These are phyloP conservation scores for Cladophialophora bantiana DNA, from an alignment of 2,329 filamentous ascomycete genomes.

Conservation along the genomic window DNA sequence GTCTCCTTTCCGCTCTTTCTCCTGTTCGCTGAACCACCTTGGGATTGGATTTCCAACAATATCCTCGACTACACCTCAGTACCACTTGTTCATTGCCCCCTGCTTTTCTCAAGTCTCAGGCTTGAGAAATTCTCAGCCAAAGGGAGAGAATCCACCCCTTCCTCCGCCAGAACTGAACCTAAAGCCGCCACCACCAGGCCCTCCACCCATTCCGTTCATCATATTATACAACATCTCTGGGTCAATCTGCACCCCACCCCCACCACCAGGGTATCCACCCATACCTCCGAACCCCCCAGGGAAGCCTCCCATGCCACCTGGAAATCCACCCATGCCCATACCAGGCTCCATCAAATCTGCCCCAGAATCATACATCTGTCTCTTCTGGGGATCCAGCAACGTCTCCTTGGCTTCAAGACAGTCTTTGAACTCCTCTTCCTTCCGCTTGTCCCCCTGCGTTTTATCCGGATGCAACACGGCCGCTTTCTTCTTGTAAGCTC, in stretches of 20 bases:
- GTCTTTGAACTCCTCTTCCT: conserved; percentile 95
- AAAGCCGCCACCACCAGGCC: conserved; percentile 32
- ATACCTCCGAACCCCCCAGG: conserved; percentile 47
- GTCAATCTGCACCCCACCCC: conserved; percentile 48
- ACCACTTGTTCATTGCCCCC: neutral
- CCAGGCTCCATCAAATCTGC: conserved; percentile 87
- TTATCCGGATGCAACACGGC: conserved; percentile 97
- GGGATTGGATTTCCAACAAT: neutral
- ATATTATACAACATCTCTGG: conserved; percentile 49
- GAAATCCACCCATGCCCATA: conserved; percentile 63
- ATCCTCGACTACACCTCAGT: neutral
- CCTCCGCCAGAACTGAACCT: conserved; percentile 37
- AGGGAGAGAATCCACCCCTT: conserved; percentile 38
- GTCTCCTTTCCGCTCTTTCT: neutral
- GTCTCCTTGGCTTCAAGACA: conserved; percentile 97
- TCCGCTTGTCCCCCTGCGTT: conserved; percentile 84
- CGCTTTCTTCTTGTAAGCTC: conserved; percentile 93
- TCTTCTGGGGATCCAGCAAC: conserved; percentile 92
- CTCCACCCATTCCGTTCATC: conserved; percentile 54
- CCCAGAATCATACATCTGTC: conserved; percentile 87
- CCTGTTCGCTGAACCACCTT: neutral
- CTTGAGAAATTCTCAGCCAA: conserved; percentile 28
- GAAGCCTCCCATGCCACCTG: conserved; percentile 52
- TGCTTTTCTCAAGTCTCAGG: neutral
- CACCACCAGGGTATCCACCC: conserved; percentile 46